These are phyloP conservation scores for Pestalotiopsis sp. DNA, from an alignment of 2,329 filamentous ascomycete species.

Conservation along the genomic window DNA sequence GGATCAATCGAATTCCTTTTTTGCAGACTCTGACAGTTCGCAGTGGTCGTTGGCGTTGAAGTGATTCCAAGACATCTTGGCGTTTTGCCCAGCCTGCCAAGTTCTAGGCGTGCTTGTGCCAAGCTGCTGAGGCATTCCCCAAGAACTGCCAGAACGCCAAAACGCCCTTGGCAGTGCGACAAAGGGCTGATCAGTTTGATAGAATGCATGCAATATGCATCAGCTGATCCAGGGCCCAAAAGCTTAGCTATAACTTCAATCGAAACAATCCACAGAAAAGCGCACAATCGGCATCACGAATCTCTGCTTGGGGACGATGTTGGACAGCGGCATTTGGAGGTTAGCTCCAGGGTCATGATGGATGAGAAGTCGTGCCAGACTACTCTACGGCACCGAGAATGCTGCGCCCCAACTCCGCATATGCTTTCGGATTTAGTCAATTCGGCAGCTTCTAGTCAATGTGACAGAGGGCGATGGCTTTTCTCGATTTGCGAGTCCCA, in stretches of 20 bases:
- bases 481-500: neutral
- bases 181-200: neutral
- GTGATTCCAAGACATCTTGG: neutral
- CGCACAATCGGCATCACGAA: neutral
- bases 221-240: constrained; percentile 5
- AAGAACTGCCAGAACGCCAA: constrained; percentile 8
- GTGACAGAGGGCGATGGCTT: neutral
- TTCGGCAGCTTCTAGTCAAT: neutral
- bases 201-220: neutral
- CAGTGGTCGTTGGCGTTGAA: neutral
- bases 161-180: constrained; percentile 7
- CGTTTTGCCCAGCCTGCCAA: constrained; percentile 3
- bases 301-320: neutral
- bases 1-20: too few species aligned
- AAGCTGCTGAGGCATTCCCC: neutral
- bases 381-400: neutral
- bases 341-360: neutral
- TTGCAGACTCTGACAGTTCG: too few species aligned
- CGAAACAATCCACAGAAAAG: neutral
- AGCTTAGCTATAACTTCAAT: constrained; percentile 10
- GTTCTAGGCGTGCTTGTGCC: constrained; percentile 1
- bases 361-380: neutral
- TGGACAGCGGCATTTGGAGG: neutral
- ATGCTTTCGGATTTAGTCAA: neutral
- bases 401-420: neutral